Evolutionary conservation across 768 basidiomycete species (phyloP).

Genomic region (Dacryopinax spathularia): DNA sequence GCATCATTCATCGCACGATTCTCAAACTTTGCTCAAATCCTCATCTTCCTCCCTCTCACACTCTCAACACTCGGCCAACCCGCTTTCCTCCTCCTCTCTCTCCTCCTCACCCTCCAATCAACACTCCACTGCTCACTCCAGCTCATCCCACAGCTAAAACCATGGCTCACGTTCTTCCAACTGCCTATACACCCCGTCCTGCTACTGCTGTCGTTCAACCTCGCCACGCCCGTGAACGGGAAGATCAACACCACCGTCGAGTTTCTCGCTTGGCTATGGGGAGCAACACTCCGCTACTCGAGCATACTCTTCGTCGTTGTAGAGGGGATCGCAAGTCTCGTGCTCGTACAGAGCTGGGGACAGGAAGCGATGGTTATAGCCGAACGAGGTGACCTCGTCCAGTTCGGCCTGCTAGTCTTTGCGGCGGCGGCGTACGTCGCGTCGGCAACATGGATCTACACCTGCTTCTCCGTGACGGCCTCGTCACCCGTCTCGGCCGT

Average conservation of each 20-base stretch:
- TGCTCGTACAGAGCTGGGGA: constrained; percentile 69
- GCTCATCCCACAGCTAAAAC: constrained; percentile 21
- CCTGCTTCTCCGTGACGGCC: constrained; percentile 33
- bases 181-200: constrained; percentile 78
- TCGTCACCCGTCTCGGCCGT: constrained; percentile 79
- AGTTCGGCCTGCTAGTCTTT: constrained; percentile 60
- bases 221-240: constrained; percentile 40
- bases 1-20: constrained; percentile 31
- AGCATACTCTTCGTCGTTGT: constrained; percentile 67
- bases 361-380: constrained; percentile 61
- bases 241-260: neutral
- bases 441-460: constrained; percentile 66
- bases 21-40: constrained; percentile 63
- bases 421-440: constrained; percentile 67
- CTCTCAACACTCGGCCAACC: constrained; percentile 65
- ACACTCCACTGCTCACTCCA: constrained; percentile 70
- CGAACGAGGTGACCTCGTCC: constrained; percentile 56
- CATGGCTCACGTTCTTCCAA: constrained; percentile 60
- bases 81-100: constrained; percentile 68
- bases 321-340: constrained; percentile 71
- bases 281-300: constrained; percentile 48
- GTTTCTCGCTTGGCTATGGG: constrained; percentile 53
- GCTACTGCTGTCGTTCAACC: constrained; percentile 74
- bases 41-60: constrained; percentile 72
- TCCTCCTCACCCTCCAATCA: constrained; percentile 60